A percentile compares a stretch with the other conserved stretches of the same genome.
These are phyloP conservation scores for Microthyrium microscopicum DNA, from an alignment of 2,329 filamentous ascomycete genomes.

Conservation along the genomic window DNA sequence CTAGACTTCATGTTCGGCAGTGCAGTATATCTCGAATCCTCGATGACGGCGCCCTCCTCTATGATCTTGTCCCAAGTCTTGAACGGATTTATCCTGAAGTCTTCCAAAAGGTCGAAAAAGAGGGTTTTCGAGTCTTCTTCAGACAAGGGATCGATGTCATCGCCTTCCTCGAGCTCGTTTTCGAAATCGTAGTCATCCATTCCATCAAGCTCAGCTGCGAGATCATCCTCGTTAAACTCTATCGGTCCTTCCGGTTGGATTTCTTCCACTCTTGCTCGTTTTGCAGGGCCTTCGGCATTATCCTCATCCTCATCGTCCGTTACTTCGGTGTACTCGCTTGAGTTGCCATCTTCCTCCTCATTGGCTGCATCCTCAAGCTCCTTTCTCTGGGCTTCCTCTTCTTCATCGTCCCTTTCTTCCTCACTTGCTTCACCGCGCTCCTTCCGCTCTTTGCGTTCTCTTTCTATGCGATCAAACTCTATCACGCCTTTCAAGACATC, in stretches of 20 bases:
- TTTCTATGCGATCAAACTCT: conserved; percentile 55
- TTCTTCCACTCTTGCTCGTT: conserved; percentile 32
- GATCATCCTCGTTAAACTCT: conserved; percentile 88
- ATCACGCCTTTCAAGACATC: conserved; percentile 61
- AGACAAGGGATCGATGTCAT: conserved; percentile 52
- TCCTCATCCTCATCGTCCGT: conserved; percentile 38
- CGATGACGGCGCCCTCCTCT: conserved; percentile 63
- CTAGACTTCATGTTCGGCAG: conserved; percentile 66
- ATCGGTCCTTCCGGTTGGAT: conserved; percentile 31
- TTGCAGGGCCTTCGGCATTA: conserved; percentile 33
- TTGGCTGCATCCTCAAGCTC: conserved; percentile 3
- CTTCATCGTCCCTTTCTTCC: conserved; percentile 18
- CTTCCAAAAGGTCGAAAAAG: conserved; percentile 75
- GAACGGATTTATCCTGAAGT: conserved; percentile 70
- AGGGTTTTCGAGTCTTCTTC: conserved; percentile 60
- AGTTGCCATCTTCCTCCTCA: conserved; percentile 15
- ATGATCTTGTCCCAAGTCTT: conserved; percentile 82
- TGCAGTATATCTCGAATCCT: conserved; percentile 75
- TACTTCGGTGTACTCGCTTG: conserved; percentile 62
- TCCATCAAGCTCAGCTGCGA: conserved; percentile 75
- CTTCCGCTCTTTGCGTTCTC: conserved; percentile 42
- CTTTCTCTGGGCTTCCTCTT: conserved; percentile 3
- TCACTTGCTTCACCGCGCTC: conserved; percentile 28
- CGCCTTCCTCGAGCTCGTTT: conserved; percentile 49
- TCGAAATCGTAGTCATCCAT: conserved; percentile 64